Evolutionary conservation across 345 rosid genomes (phyloP), one percentile per base, ranked within the genome.

Genomic region (Lumnitzera littorea): DNA sequence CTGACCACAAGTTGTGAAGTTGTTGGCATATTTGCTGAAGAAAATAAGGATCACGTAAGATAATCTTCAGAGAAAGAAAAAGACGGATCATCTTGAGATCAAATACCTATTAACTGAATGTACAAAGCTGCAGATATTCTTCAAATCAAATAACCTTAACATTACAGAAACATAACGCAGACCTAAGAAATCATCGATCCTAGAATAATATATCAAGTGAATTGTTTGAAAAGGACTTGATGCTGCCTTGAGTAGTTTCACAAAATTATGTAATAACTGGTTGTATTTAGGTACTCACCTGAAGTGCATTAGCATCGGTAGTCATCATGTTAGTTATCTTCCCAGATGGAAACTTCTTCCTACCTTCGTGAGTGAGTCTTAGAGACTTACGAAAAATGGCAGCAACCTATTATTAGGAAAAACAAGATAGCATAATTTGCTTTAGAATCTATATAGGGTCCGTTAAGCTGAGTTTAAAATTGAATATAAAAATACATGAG

Each of bases 251-350:
- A 36, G 43, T 36, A 36, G 43, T 36, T 36, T 36, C 43, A 36
- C 10, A 7, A 29, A 53, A 16, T 4, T 29, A 14, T 11, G 24
- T 20, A 53, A 16, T 12, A 11, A 12, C 25, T 11, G 56, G 11
- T 5, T 24, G 56, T 11, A 17, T 17, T 16, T 14, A 57, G 57
- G 58, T 55, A 14, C 67, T 66, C 65, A 82, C 97, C 95, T 94
- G 96, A 70, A 90, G 90, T 43, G 97, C 73, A 76, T 75, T 89
- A 55, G 95, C 87, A 82, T 94, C 97, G 58, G 97, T 90, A 62
- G 99, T 84, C 74, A 94, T 94, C 89, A 94, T 86, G 64, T 94
- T 94, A 53, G 91, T 94, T 65, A 94, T 77, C 77, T 90, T 94
- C 51, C 97, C 99, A 55, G 96, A 83, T 24, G 83, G 80, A 60